Base-by-base conservation (phyloP, 2,329 filamentous ascomycete genomes). In the Xylariaceae sp. region DNA sequence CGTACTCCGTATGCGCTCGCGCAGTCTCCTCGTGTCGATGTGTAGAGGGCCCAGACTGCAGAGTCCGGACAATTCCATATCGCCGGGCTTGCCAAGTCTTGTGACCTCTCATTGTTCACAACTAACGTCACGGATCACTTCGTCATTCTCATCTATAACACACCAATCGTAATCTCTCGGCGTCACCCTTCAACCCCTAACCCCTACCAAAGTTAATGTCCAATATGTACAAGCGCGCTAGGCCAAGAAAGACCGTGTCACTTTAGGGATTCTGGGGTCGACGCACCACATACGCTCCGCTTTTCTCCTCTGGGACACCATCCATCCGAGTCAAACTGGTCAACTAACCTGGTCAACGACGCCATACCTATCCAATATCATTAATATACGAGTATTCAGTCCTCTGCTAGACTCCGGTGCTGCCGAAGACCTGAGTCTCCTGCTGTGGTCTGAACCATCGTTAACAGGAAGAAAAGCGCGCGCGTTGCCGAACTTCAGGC, bases 261-360 rank as follows among this genome's bases (percentile, higher is more conserved):
- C 26, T 32, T 44, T 54, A 52, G 50, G 40, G 45, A 42, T 54
- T 49, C 51, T 32, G 45, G 56, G 56, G 51, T 52, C 44, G 26
- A 45, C 40, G 48, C 26, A 19, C 46, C 50, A 20, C 41, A 48
- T 48, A 47, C 10, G 44, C 41, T 53, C 54, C 56, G 50, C 54
- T 51, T 62, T 55, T 47, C 45, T 46, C 26, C 29, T 51, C 44
- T 48, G 32, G 49, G 21, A 48, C 57, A 60, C 52, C 54, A 44
- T 60, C 60, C 60, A 48, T 52, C 56, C 49, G 55, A 57, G 50
- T 60, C 54, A 60, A 54, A 58, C 60, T 54, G 60, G 54, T 58
- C 54, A 60, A n/a, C n/a, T n/a, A n/a, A n/a, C n/a, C n/a, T n/a
- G n/a, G n/a, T n/a, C n/a, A n/a, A n/a, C n/a, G n/a, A n/a, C n/a